These are phyloP conservation scores for Erysimum pusillum DNA, from an alignment of 441 rosid species.

Conservation along the genomic window DNA sequence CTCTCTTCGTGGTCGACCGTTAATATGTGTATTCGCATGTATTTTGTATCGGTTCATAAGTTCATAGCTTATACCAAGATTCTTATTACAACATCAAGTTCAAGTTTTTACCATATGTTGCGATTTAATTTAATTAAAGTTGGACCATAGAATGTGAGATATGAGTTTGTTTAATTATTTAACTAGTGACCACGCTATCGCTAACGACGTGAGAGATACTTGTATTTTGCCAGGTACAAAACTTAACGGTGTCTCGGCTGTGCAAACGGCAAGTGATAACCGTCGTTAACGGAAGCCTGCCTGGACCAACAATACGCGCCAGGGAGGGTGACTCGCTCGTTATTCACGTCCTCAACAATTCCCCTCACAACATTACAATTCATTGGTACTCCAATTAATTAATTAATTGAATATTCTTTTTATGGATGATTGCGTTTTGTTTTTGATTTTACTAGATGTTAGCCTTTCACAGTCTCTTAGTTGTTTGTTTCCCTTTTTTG, in stretches of 20 bases:
- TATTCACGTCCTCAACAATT: slow-evolving; percentile 74
- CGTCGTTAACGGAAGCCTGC: slow-evolving; percentile 78
- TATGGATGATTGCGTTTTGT: neutral
- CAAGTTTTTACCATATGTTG: slow-evolving; percentile 11
- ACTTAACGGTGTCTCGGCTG: slow-evolving; percentile 60
- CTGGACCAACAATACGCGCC: slow-evolving; percentile 75
- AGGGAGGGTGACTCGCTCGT: slow-evolving; percentile 81
- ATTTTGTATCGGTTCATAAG: slow-evolving; percentile 1
- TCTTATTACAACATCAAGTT: neutral
- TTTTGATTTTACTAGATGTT: slow-evolving; percentile 27
- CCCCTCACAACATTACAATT: slow-evolving; percentile 84
- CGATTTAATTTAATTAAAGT: neutral
- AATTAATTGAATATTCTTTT: too few relatives aligned
- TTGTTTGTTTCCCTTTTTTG: slow-evolving; percentile 18
- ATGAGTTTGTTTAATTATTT: neutral
- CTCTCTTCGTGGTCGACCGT: slow-evolving; percentile 6
- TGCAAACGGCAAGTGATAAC: slow-evolving; percentile 71
- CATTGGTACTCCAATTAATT: slow-evolving; percentile 67
- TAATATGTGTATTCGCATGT: neutral
- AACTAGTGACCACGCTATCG: slow-evolving; percentile 9
- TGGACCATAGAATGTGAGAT: neutral
- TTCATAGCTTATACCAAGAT: neutral
- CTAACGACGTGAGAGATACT: slow-evolving; percentile 38
- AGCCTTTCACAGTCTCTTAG: slow-evolving; percentile 29
- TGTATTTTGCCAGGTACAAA: slow-evolving; percentile 65